These are phyloP conservation scores for Taxillus chinensis DNA, from an alignment of 164 flowering plant species.

Conservation along the genomic window DNA sequence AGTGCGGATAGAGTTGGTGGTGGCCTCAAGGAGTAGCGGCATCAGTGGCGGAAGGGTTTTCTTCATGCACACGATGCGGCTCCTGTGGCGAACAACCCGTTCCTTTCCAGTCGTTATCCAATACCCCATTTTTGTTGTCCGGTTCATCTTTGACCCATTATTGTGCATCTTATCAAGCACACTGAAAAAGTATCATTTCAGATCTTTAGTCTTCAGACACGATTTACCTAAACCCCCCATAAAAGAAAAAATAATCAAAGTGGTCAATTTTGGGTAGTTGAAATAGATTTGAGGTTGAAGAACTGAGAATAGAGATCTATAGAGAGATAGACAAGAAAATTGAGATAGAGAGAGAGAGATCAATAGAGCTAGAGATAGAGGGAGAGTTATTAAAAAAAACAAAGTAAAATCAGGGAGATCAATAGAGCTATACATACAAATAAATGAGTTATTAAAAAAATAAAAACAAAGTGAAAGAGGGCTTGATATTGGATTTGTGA, in stretches of 20 bases:
- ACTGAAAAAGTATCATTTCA: conserved; percentile 3
- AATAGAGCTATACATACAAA: too few relatives aligned
- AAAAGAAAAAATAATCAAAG: background rate
- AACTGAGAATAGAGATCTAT: too few relatives aligned
- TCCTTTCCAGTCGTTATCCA: conserved; percentile 2
- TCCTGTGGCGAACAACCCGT: background rate
- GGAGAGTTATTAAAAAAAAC: too few relatives aligned
- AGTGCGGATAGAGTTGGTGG: too few relatives aligned
- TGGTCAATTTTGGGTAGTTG: background rate
- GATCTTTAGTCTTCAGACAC: background rate
- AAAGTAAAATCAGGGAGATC: background rate
- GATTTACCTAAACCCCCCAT: background rate
- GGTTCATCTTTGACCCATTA: conserved; percentile 1
- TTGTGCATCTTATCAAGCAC: conserved; percentile 1
- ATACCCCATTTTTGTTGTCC: background rate
- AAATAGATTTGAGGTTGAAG: background rate
- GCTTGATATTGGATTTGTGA: background rate
- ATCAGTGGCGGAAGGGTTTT: too few relatives aligned
- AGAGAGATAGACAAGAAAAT: too few relatives aligned
- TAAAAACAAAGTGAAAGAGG: background rate
- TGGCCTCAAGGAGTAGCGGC: too few relatives aligned
- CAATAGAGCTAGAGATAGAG: too few relatives aligned
- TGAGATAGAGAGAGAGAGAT: background rate
- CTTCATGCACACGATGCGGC: background rate
- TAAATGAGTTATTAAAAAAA: too few relatives aligned